phyloP scores from a whole-genome alignment of 2,329 filamentous ascomycete genomes.

The Dactylellina drechsleri region DNA sequence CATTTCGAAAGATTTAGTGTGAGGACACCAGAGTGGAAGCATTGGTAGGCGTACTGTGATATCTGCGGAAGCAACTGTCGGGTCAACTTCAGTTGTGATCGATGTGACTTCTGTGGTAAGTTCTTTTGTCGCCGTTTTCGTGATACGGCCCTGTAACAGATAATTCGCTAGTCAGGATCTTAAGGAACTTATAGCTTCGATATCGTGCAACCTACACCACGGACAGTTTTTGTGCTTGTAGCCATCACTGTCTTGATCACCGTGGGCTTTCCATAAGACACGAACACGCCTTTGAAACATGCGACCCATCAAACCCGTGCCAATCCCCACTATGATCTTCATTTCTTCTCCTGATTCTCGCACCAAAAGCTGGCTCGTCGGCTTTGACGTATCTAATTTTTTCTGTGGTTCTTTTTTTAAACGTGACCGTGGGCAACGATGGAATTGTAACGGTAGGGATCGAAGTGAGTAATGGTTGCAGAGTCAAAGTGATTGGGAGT shows the following conservation, averaged over 20 bases:
- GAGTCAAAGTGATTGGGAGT: constrained; percentile 11
- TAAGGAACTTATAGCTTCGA: neutral
- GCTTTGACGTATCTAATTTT: neutral
- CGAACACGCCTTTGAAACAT: constrained; percentile 19
- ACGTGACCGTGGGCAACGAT: neutral
- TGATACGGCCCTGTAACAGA: neutral
- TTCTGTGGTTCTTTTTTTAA: neutral
- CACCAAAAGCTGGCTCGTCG: constrained; percentile 4
- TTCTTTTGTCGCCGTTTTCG: constrained; percentile 3
- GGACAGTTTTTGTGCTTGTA: constrained; percentile 6
- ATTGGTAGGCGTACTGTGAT: constrained; percentile 7
- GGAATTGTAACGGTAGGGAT: constrained; percentile 16
- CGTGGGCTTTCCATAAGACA: constrained; percentile 5
- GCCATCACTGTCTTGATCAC: constrained; percentile 11
- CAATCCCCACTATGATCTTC: constrained; percentile 5
- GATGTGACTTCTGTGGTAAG: constrained; percentile 8
- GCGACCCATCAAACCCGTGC: constrained; percentile 21
- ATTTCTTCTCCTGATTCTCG: constrained; percentile 12
- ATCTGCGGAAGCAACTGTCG: constrained; percentile 2
- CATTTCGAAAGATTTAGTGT: neutral
- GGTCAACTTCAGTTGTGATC: constrained; percentile 1
- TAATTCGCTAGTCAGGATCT: neutral
- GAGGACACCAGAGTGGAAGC: neutral
- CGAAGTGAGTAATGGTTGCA: constrained; percentile 6
- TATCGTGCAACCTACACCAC: neutral